These are phyloP conservation scores for Colletotrichum scovillei DNA, from an alignment of 2,329 filamentous ascomycete species.

Conservation along the genomic window DNA sequence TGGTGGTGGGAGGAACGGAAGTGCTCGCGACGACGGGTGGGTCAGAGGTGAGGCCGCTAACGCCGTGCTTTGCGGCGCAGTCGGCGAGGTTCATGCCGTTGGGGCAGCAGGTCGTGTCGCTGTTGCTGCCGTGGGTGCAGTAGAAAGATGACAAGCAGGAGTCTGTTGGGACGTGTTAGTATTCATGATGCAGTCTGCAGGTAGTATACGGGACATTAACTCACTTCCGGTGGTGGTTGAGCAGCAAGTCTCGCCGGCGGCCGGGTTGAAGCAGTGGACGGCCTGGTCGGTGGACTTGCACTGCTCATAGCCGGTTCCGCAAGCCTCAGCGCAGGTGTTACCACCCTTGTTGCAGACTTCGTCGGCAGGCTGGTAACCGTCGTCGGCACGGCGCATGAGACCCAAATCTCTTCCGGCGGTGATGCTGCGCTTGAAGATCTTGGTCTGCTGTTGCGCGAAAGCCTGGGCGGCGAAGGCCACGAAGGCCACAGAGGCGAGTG, in stretches of 20 bases:
- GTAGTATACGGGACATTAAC: constrained; percentile 34
- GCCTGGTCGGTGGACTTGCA: constrained; percentile 61
- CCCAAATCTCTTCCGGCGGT: constrained; percentile 51
- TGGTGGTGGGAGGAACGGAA: constrained; percentile 39
- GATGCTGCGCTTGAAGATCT: constrained; percentile 48
- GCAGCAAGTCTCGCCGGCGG: constrained; percentile 66
- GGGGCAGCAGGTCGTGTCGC: constrained; percentile 71
- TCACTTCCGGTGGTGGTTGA: constrained; percentile 66
- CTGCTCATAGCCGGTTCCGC: constrained; percentile 60
- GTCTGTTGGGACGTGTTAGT: constrained; percentile 52
- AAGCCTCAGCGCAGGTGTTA: constrained; percentile 65
- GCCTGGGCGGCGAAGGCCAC: constrained; percentile 36
- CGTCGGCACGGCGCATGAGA: constrained; percentile 55
- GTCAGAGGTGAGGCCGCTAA: constrained; percentile 62
- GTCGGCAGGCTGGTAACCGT: constrained; percentile 62
- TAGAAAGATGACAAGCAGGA: constrained; percentile 72
- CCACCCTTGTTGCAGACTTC: constrained; percentile 59
- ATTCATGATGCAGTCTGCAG: neutral
- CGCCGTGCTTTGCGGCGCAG: constrained; percentile 63
- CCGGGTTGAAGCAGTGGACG: constrained; percentile 69
- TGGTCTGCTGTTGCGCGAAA: constrained; percentile 33
- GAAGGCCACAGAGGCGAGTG: constrained; percentile 36
- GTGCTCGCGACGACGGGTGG: constrained; percentile 51
- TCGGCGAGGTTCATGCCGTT: constrained; percentile 62
- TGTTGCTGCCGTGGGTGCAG: constrained; percentile 65